phyloP scores from a whole-genome alignment of 805 yeast genomes.

The Suhomyces sp. region DNA sequence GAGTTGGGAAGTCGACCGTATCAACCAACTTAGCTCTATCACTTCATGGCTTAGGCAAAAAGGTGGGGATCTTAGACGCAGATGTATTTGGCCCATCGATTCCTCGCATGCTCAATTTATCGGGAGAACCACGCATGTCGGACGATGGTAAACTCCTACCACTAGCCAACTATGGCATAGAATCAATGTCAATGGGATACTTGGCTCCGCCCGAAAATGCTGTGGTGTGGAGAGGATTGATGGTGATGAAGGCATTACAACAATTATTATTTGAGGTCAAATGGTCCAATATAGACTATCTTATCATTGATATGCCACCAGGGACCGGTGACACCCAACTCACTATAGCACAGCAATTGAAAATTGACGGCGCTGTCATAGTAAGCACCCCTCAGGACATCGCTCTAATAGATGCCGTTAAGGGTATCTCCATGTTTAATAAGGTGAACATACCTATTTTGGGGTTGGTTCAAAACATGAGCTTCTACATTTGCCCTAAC shows the following conservation, averaged over 20 bases:
- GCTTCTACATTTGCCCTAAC: constrained; percentile 70
- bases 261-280: constrained; percentile 80
- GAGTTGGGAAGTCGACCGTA: constrained; percentile 79
- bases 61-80: constrained; percentile 71
- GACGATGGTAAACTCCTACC: constrained; percentile 59
- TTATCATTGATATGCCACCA: constrained; percentile 85
- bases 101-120: constrained; percentile 65
- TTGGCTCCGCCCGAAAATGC: constrained; percentile 64
- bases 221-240: constrained; percentile 81
- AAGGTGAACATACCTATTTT: constrained; percentile 69
- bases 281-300: constrained; percentile 65
- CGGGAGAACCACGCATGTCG: constrained; percentile 65
- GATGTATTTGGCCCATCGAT: constrained; percentile 85
- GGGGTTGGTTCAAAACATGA: constrained; percentile 84
- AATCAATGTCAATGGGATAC: constrained; percentile 89
- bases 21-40: constrained; percentile 67
- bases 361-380: constrained; percentile 74
- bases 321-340: constrained; percentile 89
- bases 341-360: constrained; percentile 75
- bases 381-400: constrained; percentile 87
- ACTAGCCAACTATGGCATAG: constrained; percentile 67
- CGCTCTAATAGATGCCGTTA: constrained; percentile 74
- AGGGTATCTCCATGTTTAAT: constrained; percentile 76
- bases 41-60: constrained; percentile 49
- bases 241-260: constrained; percentile 84